phyloP scores from a whole-genome alignment of 495 filamentous ascomycete genomes.

The Stereocaulon alpinum region DNA sequence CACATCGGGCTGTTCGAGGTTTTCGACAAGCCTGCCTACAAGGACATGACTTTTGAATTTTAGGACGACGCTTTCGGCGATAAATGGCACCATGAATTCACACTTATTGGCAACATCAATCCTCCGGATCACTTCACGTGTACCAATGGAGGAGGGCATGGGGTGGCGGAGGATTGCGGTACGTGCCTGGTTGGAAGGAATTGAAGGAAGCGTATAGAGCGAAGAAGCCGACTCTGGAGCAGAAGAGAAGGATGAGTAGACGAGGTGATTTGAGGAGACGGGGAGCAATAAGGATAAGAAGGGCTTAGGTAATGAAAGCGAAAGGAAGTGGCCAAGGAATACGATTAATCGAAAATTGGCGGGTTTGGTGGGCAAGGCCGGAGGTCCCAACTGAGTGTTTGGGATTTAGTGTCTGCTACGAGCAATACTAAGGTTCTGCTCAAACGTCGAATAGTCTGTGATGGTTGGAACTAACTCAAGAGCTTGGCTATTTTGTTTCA shows the following conservation, averaged over 20 bases:
- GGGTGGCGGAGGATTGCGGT: constrained; percentile 23
- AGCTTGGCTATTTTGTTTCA: no score
- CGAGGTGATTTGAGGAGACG: constrained; percentile 24
- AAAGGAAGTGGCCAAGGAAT: neutral
- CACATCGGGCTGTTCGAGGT: constrained; percentile 15
- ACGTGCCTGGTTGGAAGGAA: constrained; percentile 18
- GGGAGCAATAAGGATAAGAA: constrained; percentile 17
- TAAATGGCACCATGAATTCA: constrained; percentile 25
- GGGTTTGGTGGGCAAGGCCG: neutral
- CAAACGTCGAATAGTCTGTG: no score
- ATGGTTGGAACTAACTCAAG: no score
- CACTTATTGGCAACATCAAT: constrained; percentile 16
- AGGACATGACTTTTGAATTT: constrained; percentile 21
- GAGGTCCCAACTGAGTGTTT: neutral
- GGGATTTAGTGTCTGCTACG: no score
- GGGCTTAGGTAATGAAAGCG: constrained; percentile 15
- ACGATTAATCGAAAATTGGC: neutral
- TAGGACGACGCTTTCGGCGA: constrained; percentile 30
- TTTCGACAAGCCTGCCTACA: constrained; percentile 19
- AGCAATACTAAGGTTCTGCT: no score
- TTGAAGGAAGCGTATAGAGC: constrained; percentile 24
- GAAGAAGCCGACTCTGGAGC: constrained; percentile 11
- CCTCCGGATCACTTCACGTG: constrained; percentile 17
- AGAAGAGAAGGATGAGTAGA: constrained; percentile 16
- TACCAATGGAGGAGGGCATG: constrained; percentile 20